phyloP scores from a whole-genome alignment of 208 protist species.

The Entamoeba invadens region DNA sequence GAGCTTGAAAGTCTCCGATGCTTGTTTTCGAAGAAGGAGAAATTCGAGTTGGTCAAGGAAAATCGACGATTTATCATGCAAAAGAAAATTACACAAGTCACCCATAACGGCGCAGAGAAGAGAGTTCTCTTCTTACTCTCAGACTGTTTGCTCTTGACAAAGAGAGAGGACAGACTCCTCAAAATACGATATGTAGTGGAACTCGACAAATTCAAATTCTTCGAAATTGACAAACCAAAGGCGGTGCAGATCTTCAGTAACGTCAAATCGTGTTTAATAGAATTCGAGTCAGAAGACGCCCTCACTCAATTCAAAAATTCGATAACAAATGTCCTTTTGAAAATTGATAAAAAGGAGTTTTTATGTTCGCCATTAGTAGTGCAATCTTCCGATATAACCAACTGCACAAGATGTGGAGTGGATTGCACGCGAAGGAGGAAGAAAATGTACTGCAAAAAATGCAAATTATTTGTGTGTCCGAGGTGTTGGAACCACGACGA shows the following conservation, averaged over 20 bases:
- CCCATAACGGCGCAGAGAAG: background rate
- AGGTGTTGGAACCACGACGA: background rate
- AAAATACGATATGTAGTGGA: background rate
- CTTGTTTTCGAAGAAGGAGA: background rate
- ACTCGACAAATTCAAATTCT: background rate
- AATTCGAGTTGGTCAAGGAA: background rate
- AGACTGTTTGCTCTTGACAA: background rate
- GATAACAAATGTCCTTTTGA: background rate
- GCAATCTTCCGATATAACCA: background rate
- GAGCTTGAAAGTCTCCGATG: background rate
- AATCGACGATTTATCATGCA: background rate
- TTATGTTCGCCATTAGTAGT: background rate
- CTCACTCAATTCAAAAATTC: background rate
- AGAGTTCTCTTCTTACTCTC: background rate
- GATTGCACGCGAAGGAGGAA: background rate
- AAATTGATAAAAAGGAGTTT: background rate
- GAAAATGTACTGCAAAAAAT: background rate
- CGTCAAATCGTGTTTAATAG: background rate
- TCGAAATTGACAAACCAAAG: background rate
- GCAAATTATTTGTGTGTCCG: background rate
- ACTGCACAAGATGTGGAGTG: background rate
- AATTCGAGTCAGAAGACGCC: background rate
- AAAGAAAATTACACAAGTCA: background rate
- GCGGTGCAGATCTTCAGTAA: background rate
- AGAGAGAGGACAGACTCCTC: background rate